Evolutionary conservation across 768 basidiomycete genomes (phyloP), one percentile per base, ranked within the genome.

Genomic region (Artomyces pyxidatus): DNA sequence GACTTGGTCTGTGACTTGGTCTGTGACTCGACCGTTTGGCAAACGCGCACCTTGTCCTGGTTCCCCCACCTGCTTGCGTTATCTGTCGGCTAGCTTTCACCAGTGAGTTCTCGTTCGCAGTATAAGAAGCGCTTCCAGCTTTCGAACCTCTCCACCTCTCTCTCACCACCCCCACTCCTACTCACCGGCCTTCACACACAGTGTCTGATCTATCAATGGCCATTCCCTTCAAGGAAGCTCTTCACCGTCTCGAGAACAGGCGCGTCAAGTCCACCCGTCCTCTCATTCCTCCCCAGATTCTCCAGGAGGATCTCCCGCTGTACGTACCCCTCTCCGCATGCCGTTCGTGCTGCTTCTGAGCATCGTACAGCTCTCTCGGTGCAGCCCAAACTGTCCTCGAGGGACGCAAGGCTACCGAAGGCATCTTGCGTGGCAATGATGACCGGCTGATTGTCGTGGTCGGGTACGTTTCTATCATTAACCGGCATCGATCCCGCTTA

Each of bases 371-470:
- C 49, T 85, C 86, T 53, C 70, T 93, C 49, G 71, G 74, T 60
- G 78, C 86, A 19, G 93, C 92, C 1, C 83, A 94, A 61, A 95
- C 94, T 0, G 87, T 97, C 14, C 69, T 96, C 2, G 82, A 93
- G 57, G 93, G 92, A 10, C 83, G 93, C 48, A 68, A 80, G 54
- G 76, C 77, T 8, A 78, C 82, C 1, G 92, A 96, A 64, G 80
- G 77, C 16, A 80, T 96, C 42, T 70, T 98, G 29, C 76, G 74
- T 49, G 91, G 92, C 16, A 78, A 86, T 47, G 95, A 99, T 67
- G 94, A 98, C 65, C 83, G 95, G 41, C 74, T 99, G 19, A 69
- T 95, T 48, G 92, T 99, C 10, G 85, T 96, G 17, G 87, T 96
- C 49, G 88, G 90, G 88, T 88, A 63, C 48, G 80, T 65, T 19